Conservation (phyloP, 495 filamentous ascomycete genomes). For the Tuber borchii region DNA sequence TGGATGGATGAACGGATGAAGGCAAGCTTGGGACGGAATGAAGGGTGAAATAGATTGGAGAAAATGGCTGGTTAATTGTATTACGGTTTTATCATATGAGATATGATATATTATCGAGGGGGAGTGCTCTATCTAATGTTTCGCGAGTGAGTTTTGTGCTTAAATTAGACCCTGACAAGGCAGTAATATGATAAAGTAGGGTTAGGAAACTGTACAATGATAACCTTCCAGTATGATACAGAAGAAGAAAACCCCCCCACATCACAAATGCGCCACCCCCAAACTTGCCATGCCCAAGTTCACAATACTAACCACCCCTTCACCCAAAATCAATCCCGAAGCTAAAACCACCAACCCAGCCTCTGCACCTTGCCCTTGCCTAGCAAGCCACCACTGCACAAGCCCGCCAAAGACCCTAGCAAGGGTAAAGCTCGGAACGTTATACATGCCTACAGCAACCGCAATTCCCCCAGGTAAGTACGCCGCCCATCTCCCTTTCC, state of each 20-base stretch:
- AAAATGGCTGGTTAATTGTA: neutral
- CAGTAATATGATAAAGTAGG: neutral
- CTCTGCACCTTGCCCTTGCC: conserved; percentile 47
- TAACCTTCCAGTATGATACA: neutral
- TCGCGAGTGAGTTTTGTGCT: neutral
- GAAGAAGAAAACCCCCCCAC: conserved; percentile 3
- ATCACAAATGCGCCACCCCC: conserved; percentile 38
- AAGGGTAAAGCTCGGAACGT: conserved; percentile 89
- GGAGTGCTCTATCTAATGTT: neutral
- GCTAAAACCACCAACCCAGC: conserved; percentile 55
- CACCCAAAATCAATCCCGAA: conserved; percentile 79
- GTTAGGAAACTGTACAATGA: neutral
- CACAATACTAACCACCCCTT: conserved; percentile 87
- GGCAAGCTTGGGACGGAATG: neutral
- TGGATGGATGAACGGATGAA: conserved; percentile 11
- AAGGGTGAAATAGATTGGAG: neutral
- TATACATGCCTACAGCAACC: conserved; percentile 72
- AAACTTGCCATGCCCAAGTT: conserved; percentile 78
- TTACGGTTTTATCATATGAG: neutral
- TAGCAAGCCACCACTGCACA: conserved; percentile 73
- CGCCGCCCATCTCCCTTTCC: conserved; percentile 50
- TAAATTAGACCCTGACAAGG: neutral
- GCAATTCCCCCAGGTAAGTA: conserved; percentile 88
- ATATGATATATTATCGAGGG: neutral
- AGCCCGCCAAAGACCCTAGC: conserved; percentile 80